Conservation (phyloP, 495 filamentous ascomycete genomes). For the Neurospora terricola region DNA sequence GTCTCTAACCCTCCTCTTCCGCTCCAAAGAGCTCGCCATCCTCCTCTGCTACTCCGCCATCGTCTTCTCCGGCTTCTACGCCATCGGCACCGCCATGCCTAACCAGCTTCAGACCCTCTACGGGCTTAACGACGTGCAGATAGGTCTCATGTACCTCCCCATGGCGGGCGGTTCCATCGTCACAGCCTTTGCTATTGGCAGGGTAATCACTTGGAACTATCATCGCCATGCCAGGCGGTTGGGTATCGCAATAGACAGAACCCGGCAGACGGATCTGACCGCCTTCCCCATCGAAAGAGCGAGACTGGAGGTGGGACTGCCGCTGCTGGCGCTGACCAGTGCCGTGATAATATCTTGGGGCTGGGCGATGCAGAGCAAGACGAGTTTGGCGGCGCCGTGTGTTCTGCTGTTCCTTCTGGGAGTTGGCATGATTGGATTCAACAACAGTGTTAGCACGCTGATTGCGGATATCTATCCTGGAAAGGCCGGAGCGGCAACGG, state of each 20-base stretch:
- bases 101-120: slow-evolving; percentile 42
- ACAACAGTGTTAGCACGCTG: slow-evolving; percentile 42
- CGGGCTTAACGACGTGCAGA: slow-evolving; percentile 45
- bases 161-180: slow-evolving; percentile 52
- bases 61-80: slow-evolving; percentile 52
- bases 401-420: slow-evolving; percentile 49
- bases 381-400: slow-evolving; percentile 17
- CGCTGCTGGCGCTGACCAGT: slow-evolving; percentile 32
- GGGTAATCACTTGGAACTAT: slow-evolving; percentile 46
- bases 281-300: slow-evolving; percentile 58
- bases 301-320: slow-evolving; percentile 47
- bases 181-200: slow-evolving; percentile 45
- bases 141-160: slow-evolving; percentile 49
- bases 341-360: slow-evolving; percentile 40
- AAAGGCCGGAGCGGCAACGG: slow-evolving; percentile 53
- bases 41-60: slow-evolving; percentile 47
- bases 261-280: slow-evolving; percentile 36
- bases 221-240: slow-evolving; percentile 29
- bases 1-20: slow-evolving; percentile 46
- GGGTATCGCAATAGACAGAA: slow-evolving; percentile 36
- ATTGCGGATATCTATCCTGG: slow-evolving; percentile 57
- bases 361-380: slow-evolving; percentile 41
- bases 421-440: slow-evolving; percentile 37
- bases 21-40: slow-evolving; percentile 49
- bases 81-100: slow-evolving; percentile 42